Base-by-base conservation (phyloP, 108 stramenopile genomes). In the Discostella stelligeroides region DNA sequence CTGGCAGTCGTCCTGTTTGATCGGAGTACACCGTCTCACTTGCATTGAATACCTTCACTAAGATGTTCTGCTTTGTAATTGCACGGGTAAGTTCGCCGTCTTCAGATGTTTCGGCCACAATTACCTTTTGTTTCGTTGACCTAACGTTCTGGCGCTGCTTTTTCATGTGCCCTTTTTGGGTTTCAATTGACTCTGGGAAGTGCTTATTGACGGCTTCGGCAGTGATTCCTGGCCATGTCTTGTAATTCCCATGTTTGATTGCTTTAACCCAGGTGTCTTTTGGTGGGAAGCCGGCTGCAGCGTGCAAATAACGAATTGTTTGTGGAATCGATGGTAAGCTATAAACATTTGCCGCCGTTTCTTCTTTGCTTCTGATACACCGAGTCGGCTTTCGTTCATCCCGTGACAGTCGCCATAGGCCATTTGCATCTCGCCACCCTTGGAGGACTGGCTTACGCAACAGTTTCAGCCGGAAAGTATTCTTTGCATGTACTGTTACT, bases 1-100 rank as follows among this genome's bases (percentile, higher is more conserved):
- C 67, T 58, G 74, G 67, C 18, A 68, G 68, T 23, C 57, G 24
- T 20, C 74, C 74, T 24, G 74, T 75, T 60, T 75, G 74, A 14
- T 75, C 67, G 11, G 48, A 50, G 41, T 60, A 61, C 14, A 75
- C 51, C 8, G 62, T 64, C 1, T 64, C 43, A 0, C 38, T 0
- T 11, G 20, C 54, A 18, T 63, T 51, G 21, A 47, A 64, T 0
- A 62, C 28, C 38, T 57, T 63, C 25, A 55, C 10, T 6, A 23
- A 49, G 17, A 49, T 7, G 17, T 49, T 23, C 24, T 49, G 20
- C 7, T 20, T 49, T 18, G 7, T 20, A 1, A 23, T 17, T 10
- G 48, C 4, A 7, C 21, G 20, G 18, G 18, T 20, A 10, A 4
- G 48, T 49, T 49, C 8, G 5, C 24, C 48, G 0, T 49, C 48